Base-by-base conservation (phyloP, 2,329 filamentous ascomycete genomes). In the Eutypa lata region DNA sequence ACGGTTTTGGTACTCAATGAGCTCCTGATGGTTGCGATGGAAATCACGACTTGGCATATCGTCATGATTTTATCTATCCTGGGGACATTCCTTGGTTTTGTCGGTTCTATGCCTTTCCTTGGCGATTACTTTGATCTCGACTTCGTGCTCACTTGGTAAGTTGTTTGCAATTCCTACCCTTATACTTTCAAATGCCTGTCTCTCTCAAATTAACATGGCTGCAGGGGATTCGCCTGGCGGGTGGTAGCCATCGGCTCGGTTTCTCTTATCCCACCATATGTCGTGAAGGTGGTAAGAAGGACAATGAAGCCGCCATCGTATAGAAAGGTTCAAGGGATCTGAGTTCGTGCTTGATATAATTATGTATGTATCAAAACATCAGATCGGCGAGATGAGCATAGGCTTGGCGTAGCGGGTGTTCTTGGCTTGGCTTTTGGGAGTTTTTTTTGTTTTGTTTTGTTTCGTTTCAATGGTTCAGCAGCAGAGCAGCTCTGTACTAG, bases 21-120 rank as follows among this genome's bases (percentile, higher is more conserved):
- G 69, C 81, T 99, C 54, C 82, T 95, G 62, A 99, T 99, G 95
- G 94, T 97, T 2, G 93, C 92, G 3, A 90, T 96, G 54, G 90
- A 96, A 68, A 90, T 99, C 62, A 96, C 91, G 3, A 99, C 94
- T 0, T 99, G 94, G 94, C 94, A 97, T 71, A 88, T 88, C 38
- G 79, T 93, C 57, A 97, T 97, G 92, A 87, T 96, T 51, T 75
- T 90, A 49, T 87, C 82, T 60, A 88, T 97, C 55, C 65, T 96
- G 6, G 92, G 90, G 14, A 99, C 94, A 0, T 87, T 89, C 44
- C 69, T 88, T 26, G 69, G 93, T n/a, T 99, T 90, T 65, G 77
- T 92, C 24, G 90, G 84, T 3, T 91, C 85, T 38, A 78, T 97
- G 19, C 94, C 94, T 2, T 96, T 97, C 63, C 71, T 99, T 21